A percentile compares a stretch with the other conserved stretches of the same genome.
These are phyloP conservation scores for Ceriops decandra DNA, from an alignment of 345 rosid species.

Conservation along the genomic window DNA sequence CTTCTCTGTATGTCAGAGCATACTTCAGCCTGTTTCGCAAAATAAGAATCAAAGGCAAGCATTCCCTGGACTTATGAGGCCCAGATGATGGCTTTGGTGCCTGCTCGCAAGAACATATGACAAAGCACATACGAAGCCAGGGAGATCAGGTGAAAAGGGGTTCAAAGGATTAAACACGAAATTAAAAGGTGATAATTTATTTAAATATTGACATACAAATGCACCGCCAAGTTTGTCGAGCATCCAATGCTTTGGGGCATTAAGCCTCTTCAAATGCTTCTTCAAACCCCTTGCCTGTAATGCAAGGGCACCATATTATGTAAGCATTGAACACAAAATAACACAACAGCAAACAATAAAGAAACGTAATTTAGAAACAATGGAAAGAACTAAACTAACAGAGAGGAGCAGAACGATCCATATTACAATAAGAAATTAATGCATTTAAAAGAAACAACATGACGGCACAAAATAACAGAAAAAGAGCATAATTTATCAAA, in stretches of 20 bases:
- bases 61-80: constrained; percentile 23
- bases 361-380: neutral
- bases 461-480: no score
- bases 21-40: constrained; percentile 56
- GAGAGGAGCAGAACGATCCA: no score
- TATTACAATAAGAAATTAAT: no score
- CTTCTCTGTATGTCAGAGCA: constrained; percentile 61
- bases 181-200: neutral
- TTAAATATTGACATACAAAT: constrained; percentile 1
- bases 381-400: neutral
- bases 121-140: neutral
- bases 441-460: no score
- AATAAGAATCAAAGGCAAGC: constrained; percentile 49
- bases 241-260: constrained; percentile 93
- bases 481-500: no score
- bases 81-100: constrained; percentile 32
- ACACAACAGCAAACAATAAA: neutral
- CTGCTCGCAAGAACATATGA: constrained; percentile 9
- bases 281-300: constrained; percentile 24
- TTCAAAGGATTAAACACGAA: neutral
- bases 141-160: neutral
- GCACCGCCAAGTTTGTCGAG: constrained; percentile 49
- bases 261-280: constrained; percentile 48
- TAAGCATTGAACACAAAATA: neutral
- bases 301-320: neutral